Evolutionary conservation across 495 filamentous ascomycete species (phyloP).

Genomic region (Clohesyomyces aquaticus): DNA sequence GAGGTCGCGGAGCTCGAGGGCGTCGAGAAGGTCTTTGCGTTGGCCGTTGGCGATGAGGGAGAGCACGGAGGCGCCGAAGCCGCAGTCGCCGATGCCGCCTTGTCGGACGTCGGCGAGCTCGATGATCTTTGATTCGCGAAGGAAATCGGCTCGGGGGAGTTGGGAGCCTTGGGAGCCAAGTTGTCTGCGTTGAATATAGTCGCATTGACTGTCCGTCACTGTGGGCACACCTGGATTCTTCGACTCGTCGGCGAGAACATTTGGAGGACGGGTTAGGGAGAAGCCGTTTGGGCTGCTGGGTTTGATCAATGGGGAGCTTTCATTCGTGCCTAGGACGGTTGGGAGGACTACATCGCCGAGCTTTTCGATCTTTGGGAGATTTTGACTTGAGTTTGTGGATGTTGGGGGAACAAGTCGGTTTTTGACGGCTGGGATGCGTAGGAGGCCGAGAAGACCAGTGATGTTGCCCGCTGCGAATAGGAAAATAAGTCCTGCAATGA

Average conservation of each 20-base stretch:
- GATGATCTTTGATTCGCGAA: background rate
- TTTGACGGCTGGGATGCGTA: background rate
- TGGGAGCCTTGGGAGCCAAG: background rate
- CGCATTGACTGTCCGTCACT: background rate
- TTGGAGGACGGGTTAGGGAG: background rate
- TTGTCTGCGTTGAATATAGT: background rate
- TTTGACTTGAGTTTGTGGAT: background rate
- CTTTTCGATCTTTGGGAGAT: background rate
- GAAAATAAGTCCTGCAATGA: too few relatives aligned
- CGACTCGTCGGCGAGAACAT: background rate
- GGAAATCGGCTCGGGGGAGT: background rate
- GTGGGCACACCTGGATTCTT: background rate
- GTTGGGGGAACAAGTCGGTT: background rate
- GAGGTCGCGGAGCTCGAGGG: background rate
- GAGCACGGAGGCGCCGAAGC: background rate
- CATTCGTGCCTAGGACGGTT: background rate
- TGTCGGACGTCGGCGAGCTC: constrained; percentile 1
- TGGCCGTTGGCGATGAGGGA: constrained; percentile 1
- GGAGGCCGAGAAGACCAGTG: background rate
- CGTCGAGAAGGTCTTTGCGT: background rate
- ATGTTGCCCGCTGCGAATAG: background rate
- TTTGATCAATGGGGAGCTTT: background rate
- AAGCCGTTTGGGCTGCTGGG: background rate
- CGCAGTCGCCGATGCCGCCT: constrained; percentile 2
- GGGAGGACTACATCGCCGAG: background rate